Conservation (phyloP, 169 alveolate genomes). For the Perkinsus chesapeaki region DNA sequence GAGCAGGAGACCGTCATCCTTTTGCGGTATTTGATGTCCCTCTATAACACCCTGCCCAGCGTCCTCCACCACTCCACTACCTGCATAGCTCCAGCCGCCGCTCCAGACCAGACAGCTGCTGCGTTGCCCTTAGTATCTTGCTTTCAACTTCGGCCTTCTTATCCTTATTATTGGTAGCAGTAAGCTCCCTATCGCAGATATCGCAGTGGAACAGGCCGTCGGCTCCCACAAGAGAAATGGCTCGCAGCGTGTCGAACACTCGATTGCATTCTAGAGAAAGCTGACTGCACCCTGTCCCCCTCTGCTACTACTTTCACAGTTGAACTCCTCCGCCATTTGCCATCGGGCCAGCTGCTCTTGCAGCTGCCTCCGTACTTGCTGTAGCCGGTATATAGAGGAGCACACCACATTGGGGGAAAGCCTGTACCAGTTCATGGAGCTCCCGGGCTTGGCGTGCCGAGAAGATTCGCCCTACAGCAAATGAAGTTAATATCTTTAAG, state of each 20-base stretch:
- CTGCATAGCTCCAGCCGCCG: background rate
- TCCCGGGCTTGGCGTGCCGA: background rate
- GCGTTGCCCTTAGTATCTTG: background rate
- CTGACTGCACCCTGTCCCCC: background rate
- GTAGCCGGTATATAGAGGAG: background rate
- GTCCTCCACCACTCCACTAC: background rate
- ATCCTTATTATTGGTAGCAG: background rate
- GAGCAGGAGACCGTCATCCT: no score
- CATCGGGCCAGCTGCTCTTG: background rate
- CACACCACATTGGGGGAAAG: background rate
- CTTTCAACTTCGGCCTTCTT: background rate
- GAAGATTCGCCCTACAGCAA: background rate
- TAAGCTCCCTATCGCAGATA: background rate
- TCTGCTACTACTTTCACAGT: background rate
- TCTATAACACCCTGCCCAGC: no score
- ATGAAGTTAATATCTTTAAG: background rate
- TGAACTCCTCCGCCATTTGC: conserved; percentile 2
- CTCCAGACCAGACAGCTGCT: background rate
- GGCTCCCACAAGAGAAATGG: background rate
- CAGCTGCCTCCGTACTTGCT: background rate
- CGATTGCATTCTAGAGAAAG: background rate
- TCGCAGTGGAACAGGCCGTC: background rate
- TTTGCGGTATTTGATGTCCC: no score
- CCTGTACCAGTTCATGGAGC: background rate
- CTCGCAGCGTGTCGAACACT: background rate